Percentiles rank a stretch among this genome's conserved stretches.
phyloP scores from a whole-genome alignment of 768 basidiomycete genomes.

The Lactarius psammicola region DNA sequence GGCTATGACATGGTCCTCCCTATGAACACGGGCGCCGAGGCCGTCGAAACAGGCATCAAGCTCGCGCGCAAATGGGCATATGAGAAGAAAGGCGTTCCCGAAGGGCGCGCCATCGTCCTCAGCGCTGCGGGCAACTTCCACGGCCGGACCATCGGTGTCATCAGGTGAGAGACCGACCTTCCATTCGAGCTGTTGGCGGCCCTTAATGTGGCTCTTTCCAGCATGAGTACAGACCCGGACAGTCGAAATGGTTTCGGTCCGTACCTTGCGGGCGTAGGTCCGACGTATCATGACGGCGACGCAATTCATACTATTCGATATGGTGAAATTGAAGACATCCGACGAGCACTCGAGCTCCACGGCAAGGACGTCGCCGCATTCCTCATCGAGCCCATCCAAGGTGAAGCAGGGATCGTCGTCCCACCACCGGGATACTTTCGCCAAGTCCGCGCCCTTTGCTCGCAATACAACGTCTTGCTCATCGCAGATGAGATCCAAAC shows the following conservation, averaged over 20 bases:
- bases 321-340: conserved; percentile 79
- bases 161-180: conserved; percentile 49
- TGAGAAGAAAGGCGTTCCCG: conserved; percentile 74
- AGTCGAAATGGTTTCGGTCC: conserved; percentile 87
- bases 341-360: conserved; percentile 72
- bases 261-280: conserved; percentile 82
- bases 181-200: conserved; percentile 2
- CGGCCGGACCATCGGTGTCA: conserved; percentile 86
- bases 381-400: conserved; percentile 96
- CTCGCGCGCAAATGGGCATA: conserved; percentile 97
- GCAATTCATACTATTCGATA: conserved; percentile 66
- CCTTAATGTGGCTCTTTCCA: conserved; percentile 34
- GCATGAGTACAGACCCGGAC: conserved; percentile 95
- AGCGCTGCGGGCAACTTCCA: conserved; percentile 93
- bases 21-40: conserved; percentile 99
- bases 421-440: conserved; percentile 85
- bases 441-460: conserved; percentile 77
- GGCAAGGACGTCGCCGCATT: conserved; percentile 88
- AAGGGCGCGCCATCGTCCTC: conserved; percentile 82
- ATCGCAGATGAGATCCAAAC: conserved; percentile 99
- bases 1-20: conserved; percentile 95
- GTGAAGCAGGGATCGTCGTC: conserved; percentile 97
- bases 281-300: conserved; percentile 61
- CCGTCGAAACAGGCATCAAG: conserved; percentile 97
- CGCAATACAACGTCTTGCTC: conserved; percentile 88